Evolutionary conservation across 768 basidiomycete genomes (phyloP).

Genomic region (Termitomyces sp.): DNA sequence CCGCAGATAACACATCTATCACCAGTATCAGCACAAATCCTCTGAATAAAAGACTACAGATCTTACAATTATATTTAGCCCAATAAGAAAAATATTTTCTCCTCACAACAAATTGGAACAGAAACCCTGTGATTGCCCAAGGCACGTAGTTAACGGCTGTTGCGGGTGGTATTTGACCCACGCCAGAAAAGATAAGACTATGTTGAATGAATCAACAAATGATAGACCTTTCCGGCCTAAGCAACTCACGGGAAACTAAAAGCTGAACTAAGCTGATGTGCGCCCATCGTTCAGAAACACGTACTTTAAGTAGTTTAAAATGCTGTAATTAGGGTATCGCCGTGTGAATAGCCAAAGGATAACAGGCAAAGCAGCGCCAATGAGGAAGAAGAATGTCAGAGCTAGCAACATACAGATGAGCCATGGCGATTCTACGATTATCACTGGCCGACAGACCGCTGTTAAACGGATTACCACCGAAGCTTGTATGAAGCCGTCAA

Average conservation of each 20-base stretch:
- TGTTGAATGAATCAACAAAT: not conserved
- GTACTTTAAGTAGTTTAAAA: constrained; percentile 64
- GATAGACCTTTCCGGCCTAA: not conserved
- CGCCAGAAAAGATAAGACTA: constrained; percentile 67
- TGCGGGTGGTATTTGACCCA: constrained; percentile 70
- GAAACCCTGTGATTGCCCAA: constrained; percentile 69
- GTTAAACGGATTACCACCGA: not conserved
- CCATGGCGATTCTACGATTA: not conserved
- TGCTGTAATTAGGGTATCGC: constrained; percentile 55
- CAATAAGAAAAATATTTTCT: constrained; percentile 64
- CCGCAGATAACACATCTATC: constrained; percentile 67
- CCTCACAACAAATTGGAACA: constrained; percentile 72
- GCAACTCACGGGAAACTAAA: constrained; percentile 41
- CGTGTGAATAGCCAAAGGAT: constrained; percentile 57
- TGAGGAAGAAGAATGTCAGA: constrained; percentile 65
- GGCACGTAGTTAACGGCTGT: constrained; percentile 82
- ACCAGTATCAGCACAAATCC: not conserved
- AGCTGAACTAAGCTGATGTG: not conserved
- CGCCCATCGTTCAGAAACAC: constrained; percentile 17
- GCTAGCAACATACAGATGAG: constrained; percentile 23
- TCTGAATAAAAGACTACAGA: not conserved
- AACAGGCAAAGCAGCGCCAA: constrained; percentile 63
- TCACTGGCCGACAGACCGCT: constrained; percentile 14
- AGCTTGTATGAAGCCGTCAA: not conserved
- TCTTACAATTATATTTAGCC: constrained; percentile 73